Evolutionary conservation across 75 land plant species (phyloP).

Genomic region (Chamaecyparis obtusa): DNA sequence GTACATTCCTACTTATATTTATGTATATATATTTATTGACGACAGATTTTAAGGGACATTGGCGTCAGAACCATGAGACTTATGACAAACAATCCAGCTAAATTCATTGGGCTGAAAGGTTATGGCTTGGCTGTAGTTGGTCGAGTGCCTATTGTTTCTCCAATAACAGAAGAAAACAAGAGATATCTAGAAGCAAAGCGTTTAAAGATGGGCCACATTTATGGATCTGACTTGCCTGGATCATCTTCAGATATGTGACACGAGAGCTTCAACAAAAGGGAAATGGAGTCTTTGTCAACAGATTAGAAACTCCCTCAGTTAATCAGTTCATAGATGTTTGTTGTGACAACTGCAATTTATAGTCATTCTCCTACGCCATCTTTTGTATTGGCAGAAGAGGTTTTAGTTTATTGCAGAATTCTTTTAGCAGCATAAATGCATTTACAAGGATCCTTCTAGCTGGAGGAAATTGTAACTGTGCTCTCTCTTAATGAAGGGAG

Average conservation of each 20-base stretch:
- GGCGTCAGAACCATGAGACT: conserved; percentile 87
- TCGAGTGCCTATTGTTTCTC: conserved; percentile 77
- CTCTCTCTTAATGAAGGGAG: not conserved
- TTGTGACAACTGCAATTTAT: not conserved
- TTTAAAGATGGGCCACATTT: conserved; percentile 90
- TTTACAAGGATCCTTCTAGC: not conserved
- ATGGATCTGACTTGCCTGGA: conserved; percentile 58
- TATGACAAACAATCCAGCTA: conserved; percentile 98
- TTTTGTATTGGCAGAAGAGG: not conserved
- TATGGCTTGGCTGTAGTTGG: conserved; percentile 81
- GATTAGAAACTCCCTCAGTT: not conserved
- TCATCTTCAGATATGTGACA: not conserved
- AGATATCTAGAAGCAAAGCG: conserved; percentile 90
- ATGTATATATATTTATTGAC: not conserved
- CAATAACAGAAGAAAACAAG: conserved; percentile 81
- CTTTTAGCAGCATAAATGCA: not conserved
- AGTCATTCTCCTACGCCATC: not conserved
- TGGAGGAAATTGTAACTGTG: not conserved
- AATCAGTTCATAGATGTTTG: not conserved
- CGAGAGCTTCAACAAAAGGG: not conserved
- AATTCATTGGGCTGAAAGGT: conserved; percentile 83
- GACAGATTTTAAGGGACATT: conserved; percentile 84
- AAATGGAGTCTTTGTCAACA: not conserved
- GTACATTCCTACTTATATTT: not conserved
- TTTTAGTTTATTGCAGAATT: not conserved